These are phyloP conservation scores for Pseudogymnoascus sp. DNA, from an alignment of 2,329 filamentous ascomycete genomes.

Conservation along the genomic window DNA sequence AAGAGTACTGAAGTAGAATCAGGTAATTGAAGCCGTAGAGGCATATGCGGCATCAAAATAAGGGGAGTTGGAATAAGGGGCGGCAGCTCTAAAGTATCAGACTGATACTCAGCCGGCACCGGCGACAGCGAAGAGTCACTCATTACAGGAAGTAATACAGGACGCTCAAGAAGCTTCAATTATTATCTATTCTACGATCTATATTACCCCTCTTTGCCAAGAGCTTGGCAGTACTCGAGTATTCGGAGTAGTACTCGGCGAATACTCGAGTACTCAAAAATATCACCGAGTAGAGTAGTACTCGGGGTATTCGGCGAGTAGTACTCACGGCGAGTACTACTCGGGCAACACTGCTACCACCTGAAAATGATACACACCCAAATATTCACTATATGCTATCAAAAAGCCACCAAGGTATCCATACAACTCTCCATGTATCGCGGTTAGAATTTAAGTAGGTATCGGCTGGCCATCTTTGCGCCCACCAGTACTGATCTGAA, in stretches of 20 bases:
- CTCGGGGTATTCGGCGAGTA: neutral
- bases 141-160: neutral
- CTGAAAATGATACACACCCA: neutral
- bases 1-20: neutral
- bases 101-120: neutral
- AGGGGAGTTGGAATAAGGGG: neutral
- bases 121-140: neutral
- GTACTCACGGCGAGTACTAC: too few relatives aligned
- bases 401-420: too few relatives aligned
- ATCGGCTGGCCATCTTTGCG: slow-evolving; percentile 6
- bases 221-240: neutral
- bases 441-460: neutral
- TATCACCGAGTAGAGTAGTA: neutral
- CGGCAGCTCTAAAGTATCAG: neutral
- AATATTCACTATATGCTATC: neutral
- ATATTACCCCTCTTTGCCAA: neutral
- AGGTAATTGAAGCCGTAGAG: neutral
- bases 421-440: too few relatives aligned
- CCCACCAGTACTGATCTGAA: neutral
- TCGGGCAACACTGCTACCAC: too few relatives aligned
- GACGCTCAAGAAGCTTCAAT: neutral
- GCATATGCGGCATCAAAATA: neutral
- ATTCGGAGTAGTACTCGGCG: neutral
- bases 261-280: neutral
- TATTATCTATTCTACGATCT: neutral